phyloP scores from a whole-genome alignment of 2,329 filamentous ascomycete species.

The Colletotrichum caudatum region DNA sequence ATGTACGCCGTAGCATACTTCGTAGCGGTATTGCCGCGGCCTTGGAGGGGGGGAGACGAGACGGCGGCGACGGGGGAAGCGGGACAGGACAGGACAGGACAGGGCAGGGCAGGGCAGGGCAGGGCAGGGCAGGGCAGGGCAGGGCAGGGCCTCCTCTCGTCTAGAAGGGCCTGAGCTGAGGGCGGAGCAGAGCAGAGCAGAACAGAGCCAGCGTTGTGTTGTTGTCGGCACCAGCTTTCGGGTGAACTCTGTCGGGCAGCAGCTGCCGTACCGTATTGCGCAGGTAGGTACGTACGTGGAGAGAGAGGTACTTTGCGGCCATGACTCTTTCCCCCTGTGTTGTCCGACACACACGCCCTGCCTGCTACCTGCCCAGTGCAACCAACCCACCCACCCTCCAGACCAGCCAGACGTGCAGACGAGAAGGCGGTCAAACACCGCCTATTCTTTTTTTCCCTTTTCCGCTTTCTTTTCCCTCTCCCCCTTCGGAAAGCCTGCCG shows the following conservation, averaged over 20 bases:
- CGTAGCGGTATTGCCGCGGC: too few species aligned
- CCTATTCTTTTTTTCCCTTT: slow-evolving; percentile 39
- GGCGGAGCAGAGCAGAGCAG: too few species aligned
- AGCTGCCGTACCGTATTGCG: too few species aligned
- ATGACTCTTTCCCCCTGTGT: slow-evolving; percentile 1
- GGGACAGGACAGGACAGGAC: too few species aligned
- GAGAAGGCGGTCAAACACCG: slow-evolving; percentile 42
- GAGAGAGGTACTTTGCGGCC: slow-evolving; percentile 3
- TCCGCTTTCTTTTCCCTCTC: slow-evolving; percentile 17
- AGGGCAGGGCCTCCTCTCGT: background rate
- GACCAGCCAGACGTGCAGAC: slow-evolving; percentile 2
- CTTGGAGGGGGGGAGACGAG: too few species aligned
- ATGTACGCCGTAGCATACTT: too few species aligned
- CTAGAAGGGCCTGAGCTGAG: slow-evolving; percentile 11
- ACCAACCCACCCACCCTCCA: background rate
- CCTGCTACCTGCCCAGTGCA: background rate
- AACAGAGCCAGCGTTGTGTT: slow-evolving; percentile 1
- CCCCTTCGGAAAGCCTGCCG: background rate
- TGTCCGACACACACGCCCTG: slow-evolving; percentile 23
- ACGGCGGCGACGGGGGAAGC: too few species aligned
- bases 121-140: too few species aligned
- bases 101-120: too few species aligned
- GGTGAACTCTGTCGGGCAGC: background rate
- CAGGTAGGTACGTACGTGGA: background rate
- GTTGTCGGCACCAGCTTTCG: slow-evolving; percentile 2